Conservation (phyloP, 768 basidiomycete genomes). For the Trametes sanguinea region DNA sequence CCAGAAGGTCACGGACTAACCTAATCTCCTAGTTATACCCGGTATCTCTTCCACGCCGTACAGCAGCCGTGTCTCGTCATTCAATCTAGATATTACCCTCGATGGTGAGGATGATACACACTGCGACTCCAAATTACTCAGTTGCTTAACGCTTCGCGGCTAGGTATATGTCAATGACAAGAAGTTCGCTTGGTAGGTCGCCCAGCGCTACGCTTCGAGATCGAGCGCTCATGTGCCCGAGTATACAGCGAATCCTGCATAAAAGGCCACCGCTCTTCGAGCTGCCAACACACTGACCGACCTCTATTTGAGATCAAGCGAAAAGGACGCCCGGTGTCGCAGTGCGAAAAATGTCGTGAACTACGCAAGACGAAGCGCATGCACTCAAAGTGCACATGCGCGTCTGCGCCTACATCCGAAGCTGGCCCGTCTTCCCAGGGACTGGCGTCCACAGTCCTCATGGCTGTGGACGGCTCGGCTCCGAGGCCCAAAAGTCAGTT, state of each 20-base stretch:
- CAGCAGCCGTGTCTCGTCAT: not conserved
- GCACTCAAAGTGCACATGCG: conserved; percentile 81
- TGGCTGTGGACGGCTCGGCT: not conserved
- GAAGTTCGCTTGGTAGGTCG: conserved; percentile 71
- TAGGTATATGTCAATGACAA: conserved; percentile 76
- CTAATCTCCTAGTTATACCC: conserved; percentile 9
- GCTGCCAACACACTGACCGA: conserved; percentile 82
- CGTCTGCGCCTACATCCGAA: conserved; percentile 27
- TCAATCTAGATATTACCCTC: not conserved
- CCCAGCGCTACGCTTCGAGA: not conserved
- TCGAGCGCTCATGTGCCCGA: conserved; percentile 19
- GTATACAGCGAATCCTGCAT: conserved; percentile 81
- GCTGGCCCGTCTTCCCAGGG: conserved; percentile 11
- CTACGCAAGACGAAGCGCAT: conserved; percentile 77
- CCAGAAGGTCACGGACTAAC: conserved; percentile 9
- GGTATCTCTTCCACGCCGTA: not conserved
- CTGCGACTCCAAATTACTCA: not conserved
- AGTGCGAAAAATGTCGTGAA: conserved; percentile 84
- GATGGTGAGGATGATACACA: conserved; percentile 10
- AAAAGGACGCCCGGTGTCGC: conserved; percentile 90
- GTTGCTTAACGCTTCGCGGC: not conserved
- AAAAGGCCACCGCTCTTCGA: conserved; percentile 91
- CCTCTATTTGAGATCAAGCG: conserved; percentile 93
- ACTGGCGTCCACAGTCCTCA: not conserved
- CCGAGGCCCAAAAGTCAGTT: conserved; percentile 43